phyloP scores from a whole-genome alignment of 495 filamentous ascomycete genomes.

The Aspergillus coremiiformis region DNA sequence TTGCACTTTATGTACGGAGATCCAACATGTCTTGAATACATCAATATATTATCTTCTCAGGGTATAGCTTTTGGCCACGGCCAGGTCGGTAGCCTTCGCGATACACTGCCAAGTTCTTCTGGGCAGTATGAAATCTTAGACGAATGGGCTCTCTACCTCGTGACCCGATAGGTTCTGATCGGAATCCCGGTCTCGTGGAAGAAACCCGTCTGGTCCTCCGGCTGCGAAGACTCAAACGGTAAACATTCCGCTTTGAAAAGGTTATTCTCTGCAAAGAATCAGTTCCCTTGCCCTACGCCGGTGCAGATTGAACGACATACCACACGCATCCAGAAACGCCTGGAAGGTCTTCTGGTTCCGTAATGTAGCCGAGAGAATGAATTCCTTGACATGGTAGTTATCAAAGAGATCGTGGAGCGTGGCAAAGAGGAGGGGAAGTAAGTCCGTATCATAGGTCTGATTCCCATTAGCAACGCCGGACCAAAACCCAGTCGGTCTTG shows the following conservation, averaged over 20 bases:
- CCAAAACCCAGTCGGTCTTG: not conserved
- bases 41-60: not conserved
- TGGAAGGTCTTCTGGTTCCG: constrained; percentile 58
- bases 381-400: constrained; percentile 36
- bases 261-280: constrained; percentile 6
- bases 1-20: not conserved
- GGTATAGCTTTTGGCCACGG: not conserved
- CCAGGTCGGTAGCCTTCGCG: not conserved
- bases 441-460: constrained; percentile 60
- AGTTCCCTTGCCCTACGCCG: not conserved
- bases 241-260: constrained; percentile 37
- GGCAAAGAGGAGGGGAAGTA: constrained; percentile 49
- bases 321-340: constrained; percentile 48
- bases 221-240: constrained; percentile 33
- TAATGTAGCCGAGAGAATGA: constrained; percentile 54
- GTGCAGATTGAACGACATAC: constrained; percentile 32
- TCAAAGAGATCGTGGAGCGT: constrained; percentile 51
- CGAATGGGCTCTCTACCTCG: constrained; percentile 1
- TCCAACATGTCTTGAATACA: not conserved
- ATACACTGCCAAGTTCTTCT: not conserved
- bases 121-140: not conserved
- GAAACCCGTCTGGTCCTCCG: constrained; percentile 48
- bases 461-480: not conserved
- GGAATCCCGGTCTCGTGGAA: constrained; percentile 49
- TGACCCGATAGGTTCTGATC: constrained; percentile 39